Evolutionary conservation across 164 flowering plant genomes (phyloP).

Genomic region (Hamamelis virginiana): DNA sequence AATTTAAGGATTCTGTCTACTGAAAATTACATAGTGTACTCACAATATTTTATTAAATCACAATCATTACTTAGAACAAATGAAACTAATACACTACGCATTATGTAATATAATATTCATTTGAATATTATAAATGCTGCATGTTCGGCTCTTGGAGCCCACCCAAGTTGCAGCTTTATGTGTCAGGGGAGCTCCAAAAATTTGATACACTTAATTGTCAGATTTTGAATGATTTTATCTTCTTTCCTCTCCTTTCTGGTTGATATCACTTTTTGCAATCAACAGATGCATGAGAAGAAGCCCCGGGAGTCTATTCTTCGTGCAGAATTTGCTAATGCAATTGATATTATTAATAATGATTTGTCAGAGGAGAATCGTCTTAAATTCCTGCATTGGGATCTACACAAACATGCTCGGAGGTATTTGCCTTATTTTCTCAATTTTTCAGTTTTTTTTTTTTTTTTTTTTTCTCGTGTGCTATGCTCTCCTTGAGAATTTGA

Average conservation of each 20-base stretch:
- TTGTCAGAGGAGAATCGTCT: slow-evolving; percentile 70
- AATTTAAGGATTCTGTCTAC: no score
- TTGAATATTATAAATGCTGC: no score
- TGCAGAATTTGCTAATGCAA: slow-evolving; percentile 87
- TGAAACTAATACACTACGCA: no score
- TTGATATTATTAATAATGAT: slow-evolving; percentile 78
- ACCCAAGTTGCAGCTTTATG: no score
- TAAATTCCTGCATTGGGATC: slow-evolving; percentile 94
- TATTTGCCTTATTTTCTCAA: slow-evolving; percentile 19
- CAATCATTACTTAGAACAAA: no score
- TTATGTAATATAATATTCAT: no score
- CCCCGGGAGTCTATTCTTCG: slow-evolving; percentile 97
- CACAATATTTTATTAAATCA: no score
- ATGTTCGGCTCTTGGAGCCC: no score
- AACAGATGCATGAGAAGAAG: slow-evolving; percentile 83
- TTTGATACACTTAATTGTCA: slow-evolving; percentile 1
- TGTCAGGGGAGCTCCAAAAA: neutral
- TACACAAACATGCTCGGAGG: slow-evolving; percentile 79
- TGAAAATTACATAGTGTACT: no score
- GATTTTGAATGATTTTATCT: neutral
- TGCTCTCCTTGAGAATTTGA: neutral
- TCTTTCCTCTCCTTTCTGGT: neutral
- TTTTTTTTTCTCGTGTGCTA: neutral
- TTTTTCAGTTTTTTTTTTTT: neutral
- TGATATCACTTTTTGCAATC: slow-evolving; percentile 7